phyloP scores from a whole-genome alignment of 139 green algal genomes.

The Deuterostichococcus epilithicus region DNA sequence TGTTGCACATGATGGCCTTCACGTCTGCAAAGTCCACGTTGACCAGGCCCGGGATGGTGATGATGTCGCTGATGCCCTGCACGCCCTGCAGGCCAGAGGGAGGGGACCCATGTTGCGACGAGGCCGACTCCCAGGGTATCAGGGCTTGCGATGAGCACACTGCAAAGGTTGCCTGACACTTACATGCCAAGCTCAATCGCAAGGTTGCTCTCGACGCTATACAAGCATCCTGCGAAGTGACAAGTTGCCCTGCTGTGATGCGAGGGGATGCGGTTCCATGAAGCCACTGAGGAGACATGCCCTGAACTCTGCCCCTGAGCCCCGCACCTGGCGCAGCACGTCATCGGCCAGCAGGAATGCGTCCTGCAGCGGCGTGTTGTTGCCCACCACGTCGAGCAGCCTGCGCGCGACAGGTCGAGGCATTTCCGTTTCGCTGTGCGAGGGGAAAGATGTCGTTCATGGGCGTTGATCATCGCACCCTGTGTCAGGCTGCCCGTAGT shows the following conservation, averaged over 20 bases:
- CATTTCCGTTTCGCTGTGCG: too few relatives aligned
- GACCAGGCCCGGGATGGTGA: constrained; percentile 94
- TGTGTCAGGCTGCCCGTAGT: too few relatives aligned
- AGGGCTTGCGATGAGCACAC: too few relatives aligned
- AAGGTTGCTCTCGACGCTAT: not conserved
- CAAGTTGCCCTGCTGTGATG: not conserved
- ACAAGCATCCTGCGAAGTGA: not conserved
- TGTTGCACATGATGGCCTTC: constrained; percentile 92
- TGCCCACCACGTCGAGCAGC: constrained; percentile 82
- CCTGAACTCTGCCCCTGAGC: not conserved
- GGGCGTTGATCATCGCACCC: too few relatives aligned
- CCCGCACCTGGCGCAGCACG: constrained; percentile 81
- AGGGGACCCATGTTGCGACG: too few relatives aligned
- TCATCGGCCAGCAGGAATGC: constrained; percentile 95
- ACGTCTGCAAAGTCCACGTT: constrained; percentile 99
- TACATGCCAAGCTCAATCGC: not conserved
- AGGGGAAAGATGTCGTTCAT: too few relatives aligned
- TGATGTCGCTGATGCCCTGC: constrained; percentile 98
- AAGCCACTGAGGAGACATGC: too few relatives aligned
- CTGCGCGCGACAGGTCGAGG: not conserved
- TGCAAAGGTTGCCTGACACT: too few relatives aligned
- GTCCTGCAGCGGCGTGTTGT: constrained; percentile 83
- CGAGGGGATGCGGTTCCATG: not conserved
- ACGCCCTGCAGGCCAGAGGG: constrained; percentile 56
- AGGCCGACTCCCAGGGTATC: too few relatives aligned